Conservation (phyloP, 257 asterid genomes). For the Solanum rostratum region DNA sequence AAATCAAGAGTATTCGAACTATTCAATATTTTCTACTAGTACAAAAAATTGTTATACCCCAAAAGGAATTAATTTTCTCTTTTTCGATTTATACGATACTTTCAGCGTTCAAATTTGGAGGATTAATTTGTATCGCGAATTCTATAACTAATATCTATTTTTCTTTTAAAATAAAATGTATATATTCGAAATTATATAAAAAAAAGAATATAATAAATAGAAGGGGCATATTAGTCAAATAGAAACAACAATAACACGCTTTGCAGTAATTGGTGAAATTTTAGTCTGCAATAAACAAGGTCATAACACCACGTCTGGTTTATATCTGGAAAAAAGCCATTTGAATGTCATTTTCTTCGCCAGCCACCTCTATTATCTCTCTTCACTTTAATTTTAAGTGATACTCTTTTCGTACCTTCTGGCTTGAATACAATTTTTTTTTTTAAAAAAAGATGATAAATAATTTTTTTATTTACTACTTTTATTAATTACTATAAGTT, state of each 20-base stretch:
- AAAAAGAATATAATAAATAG: too few species aligned
- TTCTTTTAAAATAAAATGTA: neutral
- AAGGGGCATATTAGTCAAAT: constrained; percentile 6
- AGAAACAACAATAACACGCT: constrained; percentile 1
- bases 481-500: too few species aligned
- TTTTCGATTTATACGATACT: too few species aligned
- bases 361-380: constrained; percentile 18
- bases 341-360: constrained; percentile 38
- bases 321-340: constrained; percentile 18
- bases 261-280: constrained; percentile 34
- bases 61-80: too few species aligned
- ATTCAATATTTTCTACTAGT: neutral
- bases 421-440: neutral
- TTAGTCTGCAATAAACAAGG: constrained; percentile 21
- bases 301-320: constrained; percentile 42
- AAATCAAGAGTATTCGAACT: neutral
- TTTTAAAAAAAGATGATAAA: neutral
- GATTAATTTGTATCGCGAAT: neutral
- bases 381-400: constrained; percentile 7
- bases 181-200: too few species aligned
- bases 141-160: neutral
- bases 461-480: neutral
- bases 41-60: neutral
- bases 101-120: too few species aligned
- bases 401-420: neutral